A percentile compares a stretch with the other conserved stretches of the same genome.
These are phyloP conservation scores for Penstemon barbatus DNA, from an alignment of 257 asterid genomes.

Conservation along the genomic window DNA sequence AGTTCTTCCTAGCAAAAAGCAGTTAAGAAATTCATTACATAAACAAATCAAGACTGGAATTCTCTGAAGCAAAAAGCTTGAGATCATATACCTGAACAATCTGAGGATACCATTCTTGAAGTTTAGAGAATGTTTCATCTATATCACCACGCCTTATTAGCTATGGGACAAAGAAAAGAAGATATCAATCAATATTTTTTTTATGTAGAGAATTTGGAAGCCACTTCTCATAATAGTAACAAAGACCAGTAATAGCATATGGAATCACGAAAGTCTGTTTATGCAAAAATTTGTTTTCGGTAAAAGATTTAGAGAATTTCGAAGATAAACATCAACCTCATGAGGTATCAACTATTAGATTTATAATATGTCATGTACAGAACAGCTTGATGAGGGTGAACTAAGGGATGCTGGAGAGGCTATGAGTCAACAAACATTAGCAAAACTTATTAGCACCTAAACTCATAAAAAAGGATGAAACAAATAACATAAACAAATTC, in stretches of 20 bases:
- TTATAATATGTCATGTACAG: not conserved
- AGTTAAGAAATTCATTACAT: not conserved
- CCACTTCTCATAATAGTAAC: not conserved
- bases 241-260: not conserved
- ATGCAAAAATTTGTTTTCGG: not conserved
- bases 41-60: slow-evolving; percentile 17
- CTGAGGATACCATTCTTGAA: slow-evolving; percentile 70
- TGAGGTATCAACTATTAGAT: not conserved
- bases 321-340: not conserved
- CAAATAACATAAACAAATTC: no score
- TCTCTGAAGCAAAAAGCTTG: slow-evolving; percentile 11
- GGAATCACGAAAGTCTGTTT: not conserved
- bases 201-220: not conserved
- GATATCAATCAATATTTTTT: not conserved
- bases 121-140: slow-evolving; percentile 66
- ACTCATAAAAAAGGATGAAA: no score
- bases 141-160: slow-evolving; percentile 77
- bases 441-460: no score
- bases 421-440: not conserved
- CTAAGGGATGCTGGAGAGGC: slow-evolving; percentile 1
- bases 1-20: slow-evolving; percentile 4
- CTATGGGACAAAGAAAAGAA: slow-evolving; percentile 36
- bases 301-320: not conserved
- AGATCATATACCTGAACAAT: slow-evolving; percentile 64
- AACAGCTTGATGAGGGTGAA: not conserved